A percentile compares a stretch with the other conserved stretches of the same genome.
These are phyloP conservation scores for Gossypium sturtianum DNA, from an alignment of 345 rosid genomes.

Conservation along the genomic window DNA sequence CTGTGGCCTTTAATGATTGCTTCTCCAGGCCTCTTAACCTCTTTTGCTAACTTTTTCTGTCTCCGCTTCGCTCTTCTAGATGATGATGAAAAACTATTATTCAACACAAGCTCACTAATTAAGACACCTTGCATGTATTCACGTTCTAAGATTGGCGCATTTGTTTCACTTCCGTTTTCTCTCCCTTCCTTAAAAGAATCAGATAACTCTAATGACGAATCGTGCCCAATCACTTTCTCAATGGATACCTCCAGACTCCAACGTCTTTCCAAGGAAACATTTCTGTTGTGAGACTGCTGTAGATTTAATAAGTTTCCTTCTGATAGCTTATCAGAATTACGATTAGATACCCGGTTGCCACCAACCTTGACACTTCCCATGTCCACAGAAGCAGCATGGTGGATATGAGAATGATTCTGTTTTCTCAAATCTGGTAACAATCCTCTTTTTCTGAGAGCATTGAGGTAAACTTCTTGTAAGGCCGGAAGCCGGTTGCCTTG, in stretches of 20 bases:
- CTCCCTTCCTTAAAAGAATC: slow-evolving; percentile 39
- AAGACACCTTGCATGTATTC: slow-evolving; percentile 98
- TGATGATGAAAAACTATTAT: slow-evolving; percentile 51
- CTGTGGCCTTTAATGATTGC: slow-evolving; percentile 92
- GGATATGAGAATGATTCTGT: slow-evolving; percentile 52
- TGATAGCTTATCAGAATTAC: slow-evolving; percentile 44
- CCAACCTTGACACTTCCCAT: slow-evolving; percentile 57
- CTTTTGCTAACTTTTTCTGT: slow-evolving; percentile 67
- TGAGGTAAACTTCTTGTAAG: slow-evolving; percentile 65
- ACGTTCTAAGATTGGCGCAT: slow-evolving; percentile 68
- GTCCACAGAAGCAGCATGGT: slow-evolving; percentile 62
- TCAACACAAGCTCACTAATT: slow-evolving; percentile 79
- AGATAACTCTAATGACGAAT: slow-evolving; percentile 48
- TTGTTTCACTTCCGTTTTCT: slow-evolving; percentile 32
- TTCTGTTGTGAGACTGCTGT: slow-evolving; percentile 64
- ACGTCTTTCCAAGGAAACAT: slow-evolving; percentile 81
- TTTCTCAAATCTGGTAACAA: slow-evolving; percentile 74
- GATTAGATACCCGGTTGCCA: slow-evolving; percentile 31
- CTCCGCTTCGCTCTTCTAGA: slow-evolving; percentile 74
- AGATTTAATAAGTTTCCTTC: slow-evolving; percentile 70
- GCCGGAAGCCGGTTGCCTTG: slow-evolving; percentile 63
- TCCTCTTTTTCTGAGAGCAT: slow-evolving; percentile 82
- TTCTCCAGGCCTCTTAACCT: slow-evolving; percentile 89
- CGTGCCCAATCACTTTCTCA: slow-evolving; percentile 90
- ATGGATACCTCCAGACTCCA: slow-evolving; percentile 98